Percentiles rank a stretch among this genome's conserved stretches.
phyloP scores from a whole-genome alignment of 1,284 basidiomycete species.

The Ceratobasidium sp. region DNA sequence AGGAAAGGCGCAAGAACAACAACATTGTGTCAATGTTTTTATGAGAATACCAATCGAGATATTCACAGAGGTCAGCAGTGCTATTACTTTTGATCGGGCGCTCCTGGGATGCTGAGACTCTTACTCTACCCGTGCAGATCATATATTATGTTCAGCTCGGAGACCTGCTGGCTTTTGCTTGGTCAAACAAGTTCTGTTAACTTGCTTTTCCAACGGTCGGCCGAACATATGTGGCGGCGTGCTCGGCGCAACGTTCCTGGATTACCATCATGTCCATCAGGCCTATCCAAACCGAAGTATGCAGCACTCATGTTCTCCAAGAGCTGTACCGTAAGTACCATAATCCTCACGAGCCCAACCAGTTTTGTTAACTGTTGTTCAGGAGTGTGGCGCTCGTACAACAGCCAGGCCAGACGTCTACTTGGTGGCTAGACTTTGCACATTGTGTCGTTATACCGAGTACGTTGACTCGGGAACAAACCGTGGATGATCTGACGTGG shows the following conservation, averaged over 20 bases:
- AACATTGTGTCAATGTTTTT: background rate
- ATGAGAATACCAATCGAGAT: conserved; percentile 15
- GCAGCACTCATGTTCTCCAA: conserved; percentile 3
- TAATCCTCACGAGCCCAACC: background rate
- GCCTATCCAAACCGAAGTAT: background rate
- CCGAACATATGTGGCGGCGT: background rate
- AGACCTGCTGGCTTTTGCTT: background rate
- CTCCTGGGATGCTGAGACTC: too few species aligned
- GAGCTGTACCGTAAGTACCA: background rate
- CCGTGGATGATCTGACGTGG: too few species aligned
- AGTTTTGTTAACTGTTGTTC: background rate
- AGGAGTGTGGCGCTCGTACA: background rate
- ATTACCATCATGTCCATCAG: background rate
- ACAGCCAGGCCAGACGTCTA: background rate
- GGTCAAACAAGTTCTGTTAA: conserved; percentile 1
- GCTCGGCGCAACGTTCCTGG: background rate
- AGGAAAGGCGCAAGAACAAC: background rate
- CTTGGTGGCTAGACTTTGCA: background rate
- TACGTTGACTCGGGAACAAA: background rate
- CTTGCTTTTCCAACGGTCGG: background rate
- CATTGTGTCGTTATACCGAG: background rate
- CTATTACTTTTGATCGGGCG: too few species aligned
- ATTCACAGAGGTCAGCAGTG: background rate
- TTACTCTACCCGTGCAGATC: background rate
- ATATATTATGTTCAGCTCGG: background rate